Base-by-base conservation (phyloP, 139 green algal genomes). In the Medakamo hakoo region DNA sequence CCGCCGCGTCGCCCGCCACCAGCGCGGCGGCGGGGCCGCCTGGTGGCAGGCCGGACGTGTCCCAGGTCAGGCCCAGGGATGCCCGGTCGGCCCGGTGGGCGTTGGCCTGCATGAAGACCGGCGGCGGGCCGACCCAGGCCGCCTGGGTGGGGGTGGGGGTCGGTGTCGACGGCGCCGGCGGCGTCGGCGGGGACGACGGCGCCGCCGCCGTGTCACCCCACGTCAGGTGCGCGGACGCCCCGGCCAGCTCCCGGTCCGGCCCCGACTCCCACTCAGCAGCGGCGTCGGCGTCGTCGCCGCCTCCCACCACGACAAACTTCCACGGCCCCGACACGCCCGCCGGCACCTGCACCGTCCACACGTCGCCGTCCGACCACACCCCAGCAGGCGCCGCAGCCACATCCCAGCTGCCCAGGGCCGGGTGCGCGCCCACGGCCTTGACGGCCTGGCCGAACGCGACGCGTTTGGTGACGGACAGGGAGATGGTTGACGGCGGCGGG, bases 21-120 rank as follows among this genome's bases (percentile, higher is more conserved):
- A 93, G 32, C n/a, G 63, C 61, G 48, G 81, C 59, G 26, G 65
- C 68, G 4, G 63, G 59, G 3, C 76, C 80, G 9, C 80, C 2
- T n/a, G n/a, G n/a, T n/a, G n/a, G n/a, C 66, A 94, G 71, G 21
- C 81, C 80, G 2, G 74, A 65, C 1, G 78, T 84, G 66, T 83
- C 65, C 82, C 86, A 93, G 9, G 40, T 52, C 32, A 69, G 49
- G 32, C 86, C 83, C 20, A 32, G 26, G 26, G 82, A 79, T 27
- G 86, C 76, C 18, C 71, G 60, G 57, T n/a, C 29, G 49, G 57
- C 58, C 64, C 64, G 72, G 71, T 94, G 83, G 31, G 86, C 72
- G 66, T 93, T 94, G 68, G 56, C 72, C 60, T 71, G 80, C 79
- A 95, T 92, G 68, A 95, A 96, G 4, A 49, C 16, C 14, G 80